Percentiles rank a stretch among this genome's conserved stretches.
Evolutionary conservation across 345 rosid genomes (phyloP).

Genomic region (Gossypium herbaceum): DNA sequence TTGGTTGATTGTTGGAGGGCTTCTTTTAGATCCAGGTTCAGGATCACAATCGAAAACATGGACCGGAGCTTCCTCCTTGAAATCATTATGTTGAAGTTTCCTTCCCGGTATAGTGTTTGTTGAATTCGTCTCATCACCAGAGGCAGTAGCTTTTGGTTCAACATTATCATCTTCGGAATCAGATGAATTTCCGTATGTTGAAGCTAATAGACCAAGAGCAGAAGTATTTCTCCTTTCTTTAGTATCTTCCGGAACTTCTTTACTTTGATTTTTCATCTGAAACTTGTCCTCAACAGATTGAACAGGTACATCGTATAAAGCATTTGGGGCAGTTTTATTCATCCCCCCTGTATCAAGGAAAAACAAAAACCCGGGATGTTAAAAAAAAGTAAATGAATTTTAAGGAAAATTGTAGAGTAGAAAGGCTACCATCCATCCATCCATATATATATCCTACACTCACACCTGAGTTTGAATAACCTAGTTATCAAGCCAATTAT

Average conservation of each 20-base stretch:
- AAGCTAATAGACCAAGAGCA: slow-evolving; percentile 80
- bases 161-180: slow-evolving; percentile 71
- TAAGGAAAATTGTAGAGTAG: neutral
- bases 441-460: neutral
- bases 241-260: slow-evolving; percentile 29
- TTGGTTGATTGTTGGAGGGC: too few species aligned
- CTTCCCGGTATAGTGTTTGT: slow-evolving; percentile 23
- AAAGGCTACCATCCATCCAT: too few species aligned
- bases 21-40: slow-evolving; percentile 1
- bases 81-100: slow-evolving; percentile 20
- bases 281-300: slow-evolving; percentile 31
- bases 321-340: slow-evolving; percentile 28
- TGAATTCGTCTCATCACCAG: slow-evolving; percentile 26
- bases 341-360: slow-evolving; percentile 40
- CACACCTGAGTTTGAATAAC: neutral
- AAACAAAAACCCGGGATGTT: neutral
- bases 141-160: slow-evolving; percentile 33
- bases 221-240: slow-evolving; percentile 30
- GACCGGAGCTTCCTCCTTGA: slow-evolving; percentile 28
- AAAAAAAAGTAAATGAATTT: neutral
- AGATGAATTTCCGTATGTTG: slow-evolving; percentile 77
- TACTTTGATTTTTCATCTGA: slow-evolving; percentile 34
- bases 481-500: neutral
- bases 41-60: slow-evolving; percentile 26
- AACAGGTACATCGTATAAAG: slow-evolving; percentile 46